Percentiles rank a stretch among this genome's conserved stretches.
Evolutionary conservation across 2,329 filamentous ascomycete species (phyloP).

Genomic region (Exophiala sideris): DNA sequence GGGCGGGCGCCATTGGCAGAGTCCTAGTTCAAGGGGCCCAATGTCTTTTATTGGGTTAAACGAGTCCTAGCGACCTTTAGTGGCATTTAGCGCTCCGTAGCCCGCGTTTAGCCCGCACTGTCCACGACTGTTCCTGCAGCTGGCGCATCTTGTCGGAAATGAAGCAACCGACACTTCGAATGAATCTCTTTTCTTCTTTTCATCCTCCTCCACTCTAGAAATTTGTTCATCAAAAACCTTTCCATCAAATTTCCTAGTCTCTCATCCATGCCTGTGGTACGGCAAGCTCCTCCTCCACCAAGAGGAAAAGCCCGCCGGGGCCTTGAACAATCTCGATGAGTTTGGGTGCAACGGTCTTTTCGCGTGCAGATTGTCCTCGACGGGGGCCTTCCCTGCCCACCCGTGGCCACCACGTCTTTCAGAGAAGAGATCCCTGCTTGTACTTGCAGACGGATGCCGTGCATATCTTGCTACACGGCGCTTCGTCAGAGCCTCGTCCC

Average conservation of each 20-base stretch:
- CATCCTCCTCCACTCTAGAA: slow-evolving; percentile 8
- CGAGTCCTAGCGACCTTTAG: background rate
- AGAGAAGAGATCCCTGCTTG: no score
- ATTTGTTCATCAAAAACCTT: slow-evolving; percentile 16
- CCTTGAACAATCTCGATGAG: no score
- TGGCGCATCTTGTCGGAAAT: slow-evolving; percentile 16
- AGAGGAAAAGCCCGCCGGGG: no score
- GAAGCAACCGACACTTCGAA: slow-evolving; percentile 12
- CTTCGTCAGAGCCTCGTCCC: no score
- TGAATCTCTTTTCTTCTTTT: background rate
- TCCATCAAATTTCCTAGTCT: slow-evolving; percentile 2
- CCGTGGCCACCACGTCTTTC: no score
- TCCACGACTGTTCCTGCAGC: slow-evolving; percentile 18
- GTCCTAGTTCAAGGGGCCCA: slow-evolving; percentile 1
- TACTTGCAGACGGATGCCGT: no score
- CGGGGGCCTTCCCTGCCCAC: no score
- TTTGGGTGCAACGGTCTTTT: no score
- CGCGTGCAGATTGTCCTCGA: no score
- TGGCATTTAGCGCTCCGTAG: background rate
- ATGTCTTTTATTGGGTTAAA: background rate
- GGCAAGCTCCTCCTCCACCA: no score
- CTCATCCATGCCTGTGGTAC: background rate
- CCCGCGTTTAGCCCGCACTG: background rate
- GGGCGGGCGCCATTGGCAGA: background rate
- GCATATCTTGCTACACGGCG: no score